Base-by-base conservation (phyloP, 371 early-diverging fungal species). In the Ecytonucleospora hepatopenaei region DNA sequence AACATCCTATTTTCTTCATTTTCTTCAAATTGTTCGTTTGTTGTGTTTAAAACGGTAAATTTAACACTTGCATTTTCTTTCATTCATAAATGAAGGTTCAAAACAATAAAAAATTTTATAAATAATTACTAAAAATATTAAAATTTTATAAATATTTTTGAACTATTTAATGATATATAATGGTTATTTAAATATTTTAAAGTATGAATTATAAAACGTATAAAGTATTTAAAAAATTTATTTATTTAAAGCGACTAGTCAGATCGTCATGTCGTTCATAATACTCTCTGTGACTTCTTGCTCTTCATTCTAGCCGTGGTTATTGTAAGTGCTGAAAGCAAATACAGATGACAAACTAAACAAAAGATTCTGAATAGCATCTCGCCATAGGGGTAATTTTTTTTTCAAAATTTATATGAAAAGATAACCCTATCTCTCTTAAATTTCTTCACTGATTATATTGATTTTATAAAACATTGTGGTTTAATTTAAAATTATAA, bases 1-100 rank as follows among this genome's bases (percentile, higher is more conserved):
- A 32, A 48, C 16, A 68, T 61, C 34, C 51, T 59, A n/a, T 27
- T 26, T 4, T 68, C 68, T 40, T 61, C 3, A 5, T 68, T 68
- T 48, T 60, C 53, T n/a, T 54, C 32, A 62, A 68, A 68, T 12
- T 3, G 1, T 26, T 68, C 68, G 3, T 30, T 2, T 55, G 8
- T 34, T 19, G 21, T n/a, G 2, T n/a, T 35, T 35, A 46, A 47
- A 3, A 59, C 12, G 8, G 30, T 24, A 3, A 51, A 30, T 51
- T 59, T 59, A 26, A 59, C 51, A 51, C 30, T 21, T 28, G 8
- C 4, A 27, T 19, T 47, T 32, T 32, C 28, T 12, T 23, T 57
- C n/a, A n/a, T 40, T 40, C 12, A 40, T 12, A 12, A 12, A n/a
- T 8, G 40, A n/a, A 40, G 8, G 40, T 51, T 4, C n/a, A 8